Percentiles rank a stretch among this genome's conserved stretches.
Conservation (phyloP, 306 rosid species). For the Canavalia ensiformis region DNA sequence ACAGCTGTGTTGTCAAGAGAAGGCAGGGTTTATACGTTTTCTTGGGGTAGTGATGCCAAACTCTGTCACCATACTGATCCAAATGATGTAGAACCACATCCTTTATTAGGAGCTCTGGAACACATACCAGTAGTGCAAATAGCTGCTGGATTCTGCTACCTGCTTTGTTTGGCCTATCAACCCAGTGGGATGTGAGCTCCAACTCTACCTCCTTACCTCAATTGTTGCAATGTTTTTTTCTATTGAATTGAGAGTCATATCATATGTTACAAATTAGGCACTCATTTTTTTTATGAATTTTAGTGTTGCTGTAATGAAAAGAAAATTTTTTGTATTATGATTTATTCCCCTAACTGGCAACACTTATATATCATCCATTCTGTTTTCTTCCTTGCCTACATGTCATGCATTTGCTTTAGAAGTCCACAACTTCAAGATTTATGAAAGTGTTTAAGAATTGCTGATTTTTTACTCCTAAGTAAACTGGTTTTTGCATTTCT, state of each 20-base stretch:
- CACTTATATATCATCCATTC: neutral
- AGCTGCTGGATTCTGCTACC: conserved; percentile 90
- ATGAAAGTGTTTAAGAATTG: conserved; percentile 2
- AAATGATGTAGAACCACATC: conserved; percentile 74
- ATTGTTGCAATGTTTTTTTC: conserved; percentile 6
- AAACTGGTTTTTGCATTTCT: neutral
- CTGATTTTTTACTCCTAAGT: neutral
- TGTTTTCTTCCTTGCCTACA: neutral
- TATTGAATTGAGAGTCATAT: neutral
- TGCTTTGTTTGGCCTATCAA: conserved; percentile 87
- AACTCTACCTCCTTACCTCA: conserved; percentile 2
- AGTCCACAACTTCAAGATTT: neutral
- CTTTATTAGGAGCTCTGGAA: conserved; percentile 79
- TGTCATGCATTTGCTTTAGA: neutral
- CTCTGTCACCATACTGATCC: conserved; percentile 86
- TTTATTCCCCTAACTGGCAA: neutral
- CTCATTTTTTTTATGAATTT: neutral
- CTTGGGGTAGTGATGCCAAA: conserved; percentile 76
- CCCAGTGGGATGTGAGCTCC: conserved; percentile 80
- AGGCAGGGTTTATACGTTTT: conserved; percentile 82
- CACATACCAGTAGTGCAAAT: conserved; percentile 83
- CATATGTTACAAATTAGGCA: neutral
- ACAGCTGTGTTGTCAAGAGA: conserved; percentile 88
- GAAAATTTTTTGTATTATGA: neutral
- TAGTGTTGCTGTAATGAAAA: neutral